Evolutionary conservation across 106 monocot species (phyloP), one percentile per base, ranked within the genome.

Genomic region (Cymbidium sinense): DNA sequence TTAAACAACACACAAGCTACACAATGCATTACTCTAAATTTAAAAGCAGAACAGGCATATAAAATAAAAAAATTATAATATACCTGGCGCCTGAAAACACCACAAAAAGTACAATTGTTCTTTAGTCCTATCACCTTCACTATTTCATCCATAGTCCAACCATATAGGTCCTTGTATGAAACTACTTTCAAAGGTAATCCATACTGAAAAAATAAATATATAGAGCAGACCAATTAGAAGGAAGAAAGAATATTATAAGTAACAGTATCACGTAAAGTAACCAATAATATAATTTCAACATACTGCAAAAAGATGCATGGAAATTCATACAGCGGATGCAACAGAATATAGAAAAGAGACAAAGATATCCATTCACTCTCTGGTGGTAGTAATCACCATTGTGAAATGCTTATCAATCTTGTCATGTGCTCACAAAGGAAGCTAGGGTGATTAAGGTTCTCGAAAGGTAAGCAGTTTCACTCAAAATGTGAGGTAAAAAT

Each of bases 141-240:
- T 74, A 99, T 99, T 73, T 99, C 99, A 89, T 99, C 99, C 99
- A 99, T 99, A 55, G 99, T 99, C 99, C 99, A 99, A 23, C 92
- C 92, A 88, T 99, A 99, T 52, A 99, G 79, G 74, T 88, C 92
- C 81, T 93, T 99, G 86, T 99, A 99, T 1, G 99, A 99, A 70
- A 99, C 95, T 43, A 99, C 82, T 82, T 92, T 99, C 54, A 99
- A 82, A 29, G 94, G 99, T 84, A 99, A 81, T 9, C 99, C 93
- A 86, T 95, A 96, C 96, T 93, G 88, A 11, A 74, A 44, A 27
- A 27, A 74, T 3, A 74, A 74, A 44, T 25, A 18, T 10, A 35
- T 13, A 74, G 27, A 67, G 67, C 15, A 67, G 31, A 67, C 15
- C 13, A 33, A 31, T 67, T 33, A 67, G 12, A 65, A 29, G 65